Base-by-base conservation (phyloP, 73 alveolate species). In the Paramecium octaurelia region DNA sequence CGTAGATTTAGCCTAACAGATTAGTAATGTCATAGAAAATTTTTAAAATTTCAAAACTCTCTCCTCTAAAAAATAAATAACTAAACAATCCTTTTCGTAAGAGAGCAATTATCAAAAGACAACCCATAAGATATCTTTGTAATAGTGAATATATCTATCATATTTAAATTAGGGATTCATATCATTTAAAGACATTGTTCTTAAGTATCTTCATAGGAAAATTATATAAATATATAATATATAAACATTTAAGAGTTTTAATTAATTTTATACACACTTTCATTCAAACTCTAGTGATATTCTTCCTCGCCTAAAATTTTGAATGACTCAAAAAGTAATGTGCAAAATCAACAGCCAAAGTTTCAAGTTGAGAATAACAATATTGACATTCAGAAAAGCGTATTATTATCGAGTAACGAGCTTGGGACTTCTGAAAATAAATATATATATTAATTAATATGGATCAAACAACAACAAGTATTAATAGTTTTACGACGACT, bases 111-210 rank as follows among this genome's bases (percentile, higher is more conserved):
- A 20, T 27, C 84, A 64, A 64, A 64, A 64, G 84, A 31, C 84
- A 64, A 64, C 84, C 24, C 8, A 64, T 34, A 64, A 64, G 84
- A 64, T 7, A 64, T 23, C 84, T 64, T 64, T 64, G 84, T 64
- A 64, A 64, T 64, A 64, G 84, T 64, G 84, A 64, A 34, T 64
- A 64, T 64, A 64, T 64, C 84, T 64, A 34, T 64, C 42, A 64
- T 64, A 64, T 64, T 64, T 64, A 64, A 64, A 27, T 54, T 54
- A 54, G 69, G 69, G 69, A 54, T 54, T 54, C 18, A 54, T 54
- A 54, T 54, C 5, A 54, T 18, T 54, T 54, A 54, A 54, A 6
- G 69, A 54, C 3, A 4, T 54, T 54, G 69, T 18, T 10, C 27
- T 54, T 18, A 54, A 16, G 69, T 54, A 54, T 54, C 69, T 54